Evolutionary conservation across 208 protist genomes (phyloP), one percentile per base, ranked within the genome.

Genomic region (Angomonas deanei): DNA sequence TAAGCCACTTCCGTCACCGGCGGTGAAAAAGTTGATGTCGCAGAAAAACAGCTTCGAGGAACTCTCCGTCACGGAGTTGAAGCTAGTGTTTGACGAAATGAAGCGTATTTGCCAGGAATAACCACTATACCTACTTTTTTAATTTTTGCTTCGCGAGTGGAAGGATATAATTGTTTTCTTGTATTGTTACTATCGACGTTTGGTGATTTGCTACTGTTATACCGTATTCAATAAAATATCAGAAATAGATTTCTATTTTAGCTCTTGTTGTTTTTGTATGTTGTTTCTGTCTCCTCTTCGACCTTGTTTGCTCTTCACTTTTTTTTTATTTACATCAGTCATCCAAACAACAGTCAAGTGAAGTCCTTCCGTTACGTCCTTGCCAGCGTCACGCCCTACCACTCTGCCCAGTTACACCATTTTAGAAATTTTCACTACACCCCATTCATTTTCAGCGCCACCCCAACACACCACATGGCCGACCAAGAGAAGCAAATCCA

Each of bases 401-500:
- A 53, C 17, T 32, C 38, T n/a, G 6, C 27, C 17, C 32, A 52
- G 33, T 3, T 5, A 2, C 4, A n/a, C n/a, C n/a, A n/a, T n/a
- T n/a, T n/a, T n/a, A n/a, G n/a, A n/a, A n/a, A n/a, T n/a, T n/a
- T n/a, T n/a, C n/a, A n/a, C n/a, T n/a, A n/a, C n/a, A n/a, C n/a
- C n/a, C n/a, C n/a, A n/a, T n/a, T n/a, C n/a, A n/a, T n/a, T n/a
- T n/a, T n/a, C n/a, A n/a, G n/a, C n/a, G n/a, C n/a, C n/a, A n/a
- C n/a, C n/a, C n/a, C n/a, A n/a, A n/a, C n/a, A n/a, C n/a, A n/a
- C n/a, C n/a, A n/a, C 32, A 39, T 52, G 28, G 32, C 64, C 1
- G 61, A 66, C 10, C 49, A 58, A 24, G 39, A 31, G 15, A 38
- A n/a, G 0, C 39, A 62, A 30, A 60, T 87, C 10, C 36, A 70